Evolutionary conservation across 148 eudicot genomes (phyloP), one percentile per base, ranked within the genome.

Genomic region (Diospyros kaki): DNA sequence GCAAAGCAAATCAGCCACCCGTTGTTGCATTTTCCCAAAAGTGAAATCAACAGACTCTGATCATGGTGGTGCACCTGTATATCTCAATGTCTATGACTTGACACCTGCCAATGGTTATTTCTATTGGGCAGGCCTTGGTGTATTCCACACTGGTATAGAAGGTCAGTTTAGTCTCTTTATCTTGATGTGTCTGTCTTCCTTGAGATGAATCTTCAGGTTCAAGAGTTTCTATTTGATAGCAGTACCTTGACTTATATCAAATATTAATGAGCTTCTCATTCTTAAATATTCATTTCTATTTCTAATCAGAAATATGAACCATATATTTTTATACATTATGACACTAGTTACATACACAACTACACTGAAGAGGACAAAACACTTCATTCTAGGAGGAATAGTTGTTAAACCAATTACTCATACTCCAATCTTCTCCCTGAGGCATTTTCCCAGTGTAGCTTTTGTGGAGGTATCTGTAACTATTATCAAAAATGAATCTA

Each of bases 91-190:
- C 39, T 93, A 93, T 68, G 98, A 93, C 76, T 86, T 93, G 84
- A 90, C 98, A 62, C 89, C 90, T 11, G 28, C 78, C 51, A 93
- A 93, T 76, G 98, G 98, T 71, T 93, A 89, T 73, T 70, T 86
- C 77, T 93, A 89, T 74, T 93, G 98, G 98, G 98, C 96, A 13
- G 98, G 98, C 72, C 77, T 90, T 78, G 98, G 98, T 69, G 82
- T 90, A 69, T 93, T 86, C 75, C 98, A 93, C 87, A 74, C 96
- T 64, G 98, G 98, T 38, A 78, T 93, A 18, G 93, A 90, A 90
- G 98, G 98, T 93, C 17, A 63, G 76, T 55, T 58, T 69, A 65
- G 43, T 55, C 10, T 76, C 52, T 61, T 58, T 61, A 58, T 41
- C 56, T 76, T 41, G 54, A 72, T 65, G 39, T 45, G 62, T 73